phyloP scores from a whole-genome alignment of 2,329 filamentous ascomycete genomes.

The Penicillium sp. region DNA sequence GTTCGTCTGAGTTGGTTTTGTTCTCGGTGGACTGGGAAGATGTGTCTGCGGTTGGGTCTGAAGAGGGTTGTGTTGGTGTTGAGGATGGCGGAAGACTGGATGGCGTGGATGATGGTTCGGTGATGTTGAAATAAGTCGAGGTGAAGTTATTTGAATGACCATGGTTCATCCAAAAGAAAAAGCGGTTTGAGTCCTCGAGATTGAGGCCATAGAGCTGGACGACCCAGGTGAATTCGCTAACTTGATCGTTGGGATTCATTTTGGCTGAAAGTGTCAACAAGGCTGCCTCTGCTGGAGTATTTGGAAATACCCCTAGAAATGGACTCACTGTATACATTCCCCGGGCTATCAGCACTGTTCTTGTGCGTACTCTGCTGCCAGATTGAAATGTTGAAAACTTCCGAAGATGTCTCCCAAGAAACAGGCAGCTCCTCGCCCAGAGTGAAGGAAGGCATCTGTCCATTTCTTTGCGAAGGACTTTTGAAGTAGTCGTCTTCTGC shows the following conservation, averaged over 20 bases:
- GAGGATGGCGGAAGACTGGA: constrained; percentile 1
- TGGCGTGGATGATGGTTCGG: constrained; percentile 3
- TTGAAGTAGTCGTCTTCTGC: constrained; percentile 3
- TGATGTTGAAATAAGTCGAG: constrained; percentile 17
- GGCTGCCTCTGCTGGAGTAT: neutral
- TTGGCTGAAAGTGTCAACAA: constrained; percentile 5
- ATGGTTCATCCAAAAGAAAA: constrained; percentile 17
- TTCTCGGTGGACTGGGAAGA: neutral
- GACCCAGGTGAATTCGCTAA: constrained; percentile 16
- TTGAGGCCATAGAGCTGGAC: constrained; percentile 16
- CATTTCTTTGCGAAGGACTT: constrained; percentile 1
- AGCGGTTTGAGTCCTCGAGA: constrained; percentile 12
- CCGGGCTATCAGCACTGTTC: constrained; percentile 6
- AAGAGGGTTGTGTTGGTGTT: neutral
- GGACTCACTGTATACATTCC: constrained; percentile 12
- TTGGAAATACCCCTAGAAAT: neutral
- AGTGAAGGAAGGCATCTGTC: neutral
- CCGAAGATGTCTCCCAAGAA: constrained; percentile 3
- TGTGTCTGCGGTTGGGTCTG: neutral
- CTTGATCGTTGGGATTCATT: constrained; percentile 7
- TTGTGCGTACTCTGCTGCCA: constrained; percentile 13
- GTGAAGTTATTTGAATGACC: constrained; percentile 8
- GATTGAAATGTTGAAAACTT: constrained; percentile 13
- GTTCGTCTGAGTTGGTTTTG: neutral
- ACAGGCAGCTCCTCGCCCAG: constrained; percentile 1